These are phyloP conservation scores for Fusarium sp. DNA, from an alignment of 2,329 filamentous ascomycete species.

Conservation along the genomic window DNA sequence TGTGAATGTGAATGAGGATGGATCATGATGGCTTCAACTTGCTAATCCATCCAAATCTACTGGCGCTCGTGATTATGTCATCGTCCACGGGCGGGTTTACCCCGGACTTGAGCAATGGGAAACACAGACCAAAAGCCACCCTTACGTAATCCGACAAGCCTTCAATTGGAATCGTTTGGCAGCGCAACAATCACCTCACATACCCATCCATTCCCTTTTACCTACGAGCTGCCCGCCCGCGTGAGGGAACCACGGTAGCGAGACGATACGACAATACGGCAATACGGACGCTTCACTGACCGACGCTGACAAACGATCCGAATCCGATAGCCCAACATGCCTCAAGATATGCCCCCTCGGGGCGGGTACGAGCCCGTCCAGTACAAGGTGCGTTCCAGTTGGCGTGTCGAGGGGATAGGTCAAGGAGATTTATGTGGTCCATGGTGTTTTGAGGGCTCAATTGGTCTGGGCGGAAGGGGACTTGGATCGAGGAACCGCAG, in stretches of 20 bases:
- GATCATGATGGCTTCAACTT: slow-evolving; percentile 27
- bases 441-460: not conserved
- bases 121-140: not conserved
- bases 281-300: slow-evolving; percentile 5
- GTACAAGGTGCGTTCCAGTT: slow-evolving; percentile 79
- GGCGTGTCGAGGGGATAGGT: not conserved
- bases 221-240: slow-evolving; percentile 20
- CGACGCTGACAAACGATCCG: slow-evolving; percentile 14
- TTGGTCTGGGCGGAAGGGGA: not conserved
- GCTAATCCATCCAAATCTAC: slow-evolving; percentile 31
- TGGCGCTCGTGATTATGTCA: slow-evolving; percentile 27
- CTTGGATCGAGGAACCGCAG: not conserved
- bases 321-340: slow-evolving; percentile 69
- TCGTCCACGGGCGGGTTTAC: slow-evolving; percentile 4
- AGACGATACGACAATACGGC: slow-evolving; percentile 12
- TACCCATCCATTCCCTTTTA: not conserved
- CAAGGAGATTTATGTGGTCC: not conserved
- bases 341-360: slow-evolving; percentile 94
- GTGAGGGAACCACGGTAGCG: slow-evolving; percentile 23
- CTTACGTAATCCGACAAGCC: slow-evolving; percentile 41
- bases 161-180: slow-evolving; percentile 27
- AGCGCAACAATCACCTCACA: slow-evolving; percentile 45
- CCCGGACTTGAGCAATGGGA: not conserved
- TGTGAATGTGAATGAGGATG: not conserved
- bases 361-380: slow-evolving; percentile 97